Base-by-base conservation (phyloP, 768 basidiomycete genomes). In the Nidularia pulvinata region DNA sequence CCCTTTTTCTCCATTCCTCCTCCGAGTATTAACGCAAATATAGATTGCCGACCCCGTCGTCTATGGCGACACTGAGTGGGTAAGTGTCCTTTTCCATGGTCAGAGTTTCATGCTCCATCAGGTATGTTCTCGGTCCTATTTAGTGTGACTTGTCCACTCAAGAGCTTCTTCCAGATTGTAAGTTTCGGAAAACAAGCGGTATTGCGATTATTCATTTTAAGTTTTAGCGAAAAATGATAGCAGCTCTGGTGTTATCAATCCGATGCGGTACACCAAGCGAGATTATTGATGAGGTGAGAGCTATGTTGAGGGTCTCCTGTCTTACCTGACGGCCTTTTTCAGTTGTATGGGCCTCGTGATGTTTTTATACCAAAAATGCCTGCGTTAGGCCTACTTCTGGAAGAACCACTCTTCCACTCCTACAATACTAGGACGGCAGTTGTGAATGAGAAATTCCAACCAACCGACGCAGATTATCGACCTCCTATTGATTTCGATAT, bases 91-190 rank as follows among this genome's bases (percentile, higher is more conserved):
- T 55, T 89, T 97, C 66, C 94, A 98, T 65, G 97, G 96, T 0
- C 97, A 99, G 69, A 95, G 93, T 61, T 99, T 99, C 69, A 98
- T 99, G 97, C 72, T 99, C 51, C 96, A 99, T 69, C 97, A 99
- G 78, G 95, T 95, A 61, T 50, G 79, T 72, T n/a, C 33, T 63
- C 59, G n/a, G n/a, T n/a, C n/a, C n/a, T n/a, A n/a, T n/a, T n/a
- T n/a, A n/a, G n/a, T n/a, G n/a, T 46, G 46, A 6, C 7, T 45
- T 49, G 36, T 54, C 14, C 22, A 7, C 6, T 11, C 6, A 49
- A 9, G 19, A 42, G 1, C 36, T 35, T 13, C 11, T 48, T 33
- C 53, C 13, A n/a, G 19, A 30, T 54, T 43, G 46, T 44, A 30
- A 7, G n/a, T 53, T 14, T 46, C 7, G n/a, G 33, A n/a, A n/a